These are phyloP conservation scores for Rubia balearica DNA, from an alignment of 305 asterid genomes.

Conservation along the genomic window DNA sequence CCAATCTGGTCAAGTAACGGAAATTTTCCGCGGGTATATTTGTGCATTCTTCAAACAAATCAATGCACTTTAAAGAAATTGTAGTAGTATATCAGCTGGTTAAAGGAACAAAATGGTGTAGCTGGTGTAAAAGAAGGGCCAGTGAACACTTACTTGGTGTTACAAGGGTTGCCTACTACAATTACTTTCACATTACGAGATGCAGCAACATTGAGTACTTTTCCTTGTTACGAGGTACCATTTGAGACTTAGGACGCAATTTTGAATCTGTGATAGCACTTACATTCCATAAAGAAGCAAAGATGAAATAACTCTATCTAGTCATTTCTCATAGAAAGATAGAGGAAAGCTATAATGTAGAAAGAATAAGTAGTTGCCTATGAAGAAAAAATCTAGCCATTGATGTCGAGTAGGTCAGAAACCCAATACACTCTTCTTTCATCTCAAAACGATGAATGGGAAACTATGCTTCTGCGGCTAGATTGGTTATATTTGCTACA, in stretches of 20 bases:
- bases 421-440: no score
- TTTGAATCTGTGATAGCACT: background rate
- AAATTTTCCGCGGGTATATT: conserved; percentile 85
- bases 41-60: conserved; percentile 98
- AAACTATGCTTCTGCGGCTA: no score
- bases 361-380: conserved; percentile 41
- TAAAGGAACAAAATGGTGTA: conserved; percentile 11
- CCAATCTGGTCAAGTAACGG: conserved; percentile 91
- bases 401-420: conserved; percentile 82
- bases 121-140: conserved; percentile 1
- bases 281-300: background rate
- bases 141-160: conserved; percentile 59
- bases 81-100: conserved; percentile 29
- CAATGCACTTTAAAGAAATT: conserved; percentile 64
- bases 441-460: no score
- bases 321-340: background rate
- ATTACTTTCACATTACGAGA: conserved; percentile 83
- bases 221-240: conserved; percentile 48
- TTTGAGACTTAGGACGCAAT: background rate
- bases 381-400: conserved; percentile 80
- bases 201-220: conserved; percentile 97
- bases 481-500: no score
- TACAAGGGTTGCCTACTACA: conserved; percentile 99
- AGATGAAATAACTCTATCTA: background rate
- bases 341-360: background rate